These are phyloP conservation scores for Petunia axillaris DNA, from an alignment of 257 asterid genomes.

Conservation along the genomic window DNA sequence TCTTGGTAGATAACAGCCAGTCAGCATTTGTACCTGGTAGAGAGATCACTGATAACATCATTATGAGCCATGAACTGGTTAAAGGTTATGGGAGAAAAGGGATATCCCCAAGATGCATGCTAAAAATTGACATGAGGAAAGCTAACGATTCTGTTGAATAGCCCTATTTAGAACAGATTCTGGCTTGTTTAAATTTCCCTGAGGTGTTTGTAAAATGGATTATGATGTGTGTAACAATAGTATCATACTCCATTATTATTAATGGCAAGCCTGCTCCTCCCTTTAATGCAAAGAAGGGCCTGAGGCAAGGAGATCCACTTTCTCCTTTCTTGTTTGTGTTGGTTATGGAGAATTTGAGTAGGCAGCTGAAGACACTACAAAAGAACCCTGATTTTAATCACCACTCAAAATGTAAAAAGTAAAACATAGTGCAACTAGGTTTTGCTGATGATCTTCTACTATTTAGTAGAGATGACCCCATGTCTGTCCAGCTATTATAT, in stretches of 20 bases:
- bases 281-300: neutral
- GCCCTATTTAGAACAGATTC: neutral
- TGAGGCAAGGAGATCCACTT: neutral
- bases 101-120: neutral
- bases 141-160: neutral
- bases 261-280: neutral
- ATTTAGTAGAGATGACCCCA: neutral
- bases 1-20: neutral
- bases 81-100: neutral
- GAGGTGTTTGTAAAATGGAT: neutral
- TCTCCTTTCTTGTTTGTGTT: no score
- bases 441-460: neutral
- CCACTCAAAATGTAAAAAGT: neutral
- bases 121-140: neutral
- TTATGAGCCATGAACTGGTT: neutral
- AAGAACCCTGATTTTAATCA: neutral
- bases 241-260: neutral
- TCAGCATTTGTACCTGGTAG: conserved; percentile 16
- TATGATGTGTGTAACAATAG: neutral
- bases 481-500: no score
- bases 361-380: neutral
- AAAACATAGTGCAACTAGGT: neutral
- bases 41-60: neutral
- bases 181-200: neutral
- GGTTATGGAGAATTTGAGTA: neutral